Evolutionary conservation across 139 green algal species (phyloP).

Genomic region (Tetraselmis striata): DNA sequence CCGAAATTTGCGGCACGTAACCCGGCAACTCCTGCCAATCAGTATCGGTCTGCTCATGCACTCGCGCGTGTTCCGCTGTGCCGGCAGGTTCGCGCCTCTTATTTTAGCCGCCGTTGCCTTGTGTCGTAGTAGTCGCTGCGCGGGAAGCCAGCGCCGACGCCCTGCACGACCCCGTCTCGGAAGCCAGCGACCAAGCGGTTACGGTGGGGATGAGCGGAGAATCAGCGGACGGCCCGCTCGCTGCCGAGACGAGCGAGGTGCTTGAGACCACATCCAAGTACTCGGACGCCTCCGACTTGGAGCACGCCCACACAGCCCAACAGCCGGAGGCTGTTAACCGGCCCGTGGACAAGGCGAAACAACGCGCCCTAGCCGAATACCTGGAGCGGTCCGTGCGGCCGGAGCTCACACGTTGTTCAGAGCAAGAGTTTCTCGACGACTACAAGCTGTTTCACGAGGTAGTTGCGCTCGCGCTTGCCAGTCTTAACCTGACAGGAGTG

Average conservation of each 20-base stretch:
- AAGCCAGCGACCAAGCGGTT: too few relatives aligned
- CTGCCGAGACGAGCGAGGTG: neutral
- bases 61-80: too few relatives aligned
- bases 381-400: neutral
- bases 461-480: neutral
- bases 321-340: neutral
- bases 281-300: neutral
- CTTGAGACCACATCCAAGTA: neutral
- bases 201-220: too few relatives aligned
- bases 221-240: neutral
- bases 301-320: neutral
- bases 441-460: neutral
- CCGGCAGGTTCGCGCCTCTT: too few relatives aligned
- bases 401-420: neutral
- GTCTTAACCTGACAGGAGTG: neutral
- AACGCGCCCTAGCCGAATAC: neutral
- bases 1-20: too few relatives aligned
- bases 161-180: too few relatives aligned
- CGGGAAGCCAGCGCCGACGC: too few relatives aligned
- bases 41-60: too few relatives aligned
- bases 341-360: neutral
- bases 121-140: too few relatives aligned
- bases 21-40: too few relatives aligned
- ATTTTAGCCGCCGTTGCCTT: too few relatives aligned
- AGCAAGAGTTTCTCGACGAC: neutral